Conservation (phyloP, 2,329 filamentous ascomycete genomes). For the Sclerotinia nivalis region DNA sequence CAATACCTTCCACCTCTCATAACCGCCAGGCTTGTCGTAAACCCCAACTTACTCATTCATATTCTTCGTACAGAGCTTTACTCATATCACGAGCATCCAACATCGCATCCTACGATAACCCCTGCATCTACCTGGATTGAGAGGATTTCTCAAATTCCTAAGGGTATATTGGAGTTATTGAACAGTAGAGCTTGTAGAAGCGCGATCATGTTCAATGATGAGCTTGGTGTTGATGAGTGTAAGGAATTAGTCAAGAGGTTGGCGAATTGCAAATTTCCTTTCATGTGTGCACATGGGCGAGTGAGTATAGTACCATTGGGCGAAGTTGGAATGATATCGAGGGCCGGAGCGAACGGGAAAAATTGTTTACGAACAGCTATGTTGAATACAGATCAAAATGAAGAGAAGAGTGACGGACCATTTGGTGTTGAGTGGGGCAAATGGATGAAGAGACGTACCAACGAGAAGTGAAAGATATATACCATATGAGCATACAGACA, state of each 20-base stretch:
- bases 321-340: slow-evolving; percentile 43
- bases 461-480: neutral
- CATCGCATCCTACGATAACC: slow-evolving; percentile 21
- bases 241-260: slow-evolving; percentile 56
- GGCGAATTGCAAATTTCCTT: slow-evolving; percentile 69
- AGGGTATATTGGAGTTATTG: slow-evolving; percentile 72
- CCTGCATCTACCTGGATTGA: slow-evolving; percentile 54
- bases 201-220: slow-evolving; percentile 85
- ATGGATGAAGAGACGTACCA: slow-evolving; percentile 1
- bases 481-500: no score
- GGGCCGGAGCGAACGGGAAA: neutral
- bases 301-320: slow-evolving; percentile 66
- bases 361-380: no score
- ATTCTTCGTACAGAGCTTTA: slow-evolving; percentile 76
- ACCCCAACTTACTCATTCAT: slow-evolving; percentile 71
- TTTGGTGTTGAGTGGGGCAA: slow-evolving; percentile 6
- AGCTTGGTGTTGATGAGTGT: slow-evolving; percentile 60
- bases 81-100: slow-evolving; percentile 47
- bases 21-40: slow-evolving; percentile 69
- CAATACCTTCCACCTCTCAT: slow-evolving; percentile 69
- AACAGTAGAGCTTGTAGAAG: slow-evolving; percentile 76
- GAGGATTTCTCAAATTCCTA: slow-evolving; percentile 68
- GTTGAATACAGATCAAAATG: neutral
- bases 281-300: slow-evolving; percentile 80
- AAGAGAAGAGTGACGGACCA: neutral